These are phyloP conservation scores for Cucurbita moschata DNA, from an alignment of 306 rosid species.

Conservation along the genomic window DNA sequence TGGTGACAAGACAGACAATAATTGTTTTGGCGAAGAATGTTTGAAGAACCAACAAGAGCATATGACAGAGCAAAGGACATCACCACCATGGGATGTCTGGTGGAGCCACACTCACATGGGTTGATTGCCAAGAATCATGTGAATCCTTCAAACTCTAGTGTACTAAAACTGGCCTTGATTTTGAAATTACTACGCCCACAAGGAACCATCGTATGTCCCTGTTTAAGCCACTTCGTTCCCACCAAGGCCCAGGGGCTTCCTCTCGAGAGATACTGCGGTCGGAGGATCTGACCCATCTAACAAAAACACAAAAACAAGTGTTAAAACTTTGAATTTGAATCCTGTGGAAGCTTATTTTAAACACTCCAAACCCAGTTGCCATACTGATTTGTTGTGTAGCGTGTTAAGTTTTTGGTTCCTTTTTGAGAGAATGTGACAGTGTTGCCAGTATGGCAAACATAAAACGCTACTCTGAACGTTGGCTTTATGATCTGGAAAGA, in stretches of 20 bases:
- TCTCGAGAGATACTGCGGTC: background rate
- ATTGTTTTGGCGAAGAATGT: slow-evolving; percentile 1
- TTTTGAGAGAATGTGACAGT: background rate
- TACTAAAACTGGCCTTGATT: background rate
- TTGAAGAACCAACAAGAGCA: background rate
- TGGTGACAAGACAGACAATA: background rate
- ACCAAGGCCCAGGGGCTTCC: background rate
- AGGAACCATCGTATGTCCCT: background rate
- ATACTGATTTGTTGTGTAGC: background rate
- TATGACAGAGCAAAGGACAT: background rate
- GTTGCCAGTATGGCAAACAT: background rate
- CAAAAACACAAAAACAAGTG: background rate
- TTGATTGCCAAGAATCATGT: background rate
- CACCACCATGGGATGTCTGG: background rate
- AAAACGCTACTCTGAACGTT: background rate
- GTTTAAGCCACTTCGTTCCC: background rate
- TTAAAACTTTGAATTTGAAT: background rate
- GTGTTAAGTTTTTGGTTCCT: background rate
- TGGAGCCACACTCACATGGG: slow-evolving; percentile 8
- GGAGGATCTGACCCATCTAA: background rate
- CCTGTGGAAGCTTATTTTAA: background rate
- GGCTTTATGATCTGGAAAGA: slow-evolving; percentile 1
- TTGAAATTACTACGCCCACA: background rate
- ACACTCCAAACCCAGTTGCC: background rate
- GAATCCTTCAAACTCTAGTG: background rate